Evolutionary conservation across 108 stramenopile species (phyloP).

Genomic region (Fragilariopsis cylindrus): DNA sequence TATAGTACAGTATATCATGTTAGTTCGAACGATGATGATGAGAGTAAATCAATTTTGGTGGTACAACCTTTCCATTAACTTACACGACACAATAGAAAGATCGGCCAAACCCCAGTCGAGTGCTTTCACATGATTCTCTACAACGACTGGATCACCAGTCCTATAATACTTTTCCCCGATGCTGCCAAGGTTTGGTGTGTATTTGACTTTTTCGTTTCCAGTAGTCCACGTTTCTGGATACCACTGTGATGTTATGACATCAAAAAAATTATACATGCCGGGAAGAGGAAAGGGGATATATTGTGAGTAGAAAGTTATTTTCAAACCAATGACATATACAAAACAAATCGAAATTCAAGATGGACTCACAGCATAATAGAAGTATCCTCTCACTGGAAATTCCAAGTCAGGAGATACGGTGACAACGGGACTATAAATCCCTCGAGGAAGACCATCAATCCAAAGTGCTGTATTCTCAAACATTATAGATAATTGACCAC

Average conservation of each 20-base stretch:
- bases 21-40: background rate
- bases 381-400: conserved; percentile 21
- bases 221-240: conserved; percentile 33
- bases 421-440: background rate
- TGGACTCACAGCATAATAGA: conserved; percentile 16
- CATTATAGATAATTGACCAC: conserved; percentile 13
- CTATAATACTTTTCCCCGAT: conserved; percentile 14
- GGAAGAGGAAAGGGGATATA: too few relatives aligned
- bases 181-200: conserved; percentile 12
- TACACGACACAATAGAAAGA: conserved; percentile 29
- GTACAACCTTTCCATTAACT: background rate
- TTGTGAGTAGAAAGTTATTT: background rate
- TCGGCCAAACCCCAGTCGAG: conserved; percentile 24
- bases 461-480: conserved; percentile 6
- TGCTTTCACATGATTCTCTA: conserved; percentile 21
- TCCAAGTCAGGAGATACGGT: conserved; percentile 15
- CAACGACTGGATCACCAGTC: conserved; percentile 17
- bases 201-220: conserved; percentile 11
- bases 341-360: background rate
- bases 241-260: conserved; percentile 11
- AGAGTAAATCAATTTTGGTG: background rate
- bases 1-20: too few relatives aligned
- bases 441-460: conserved; percentile 26
- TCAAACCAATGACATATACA: background rate
- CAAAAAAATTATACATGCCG: background rate